Conservation (phyloP, 371 early-diverging fungal species). For the Smittium mucronatum region DNA sequence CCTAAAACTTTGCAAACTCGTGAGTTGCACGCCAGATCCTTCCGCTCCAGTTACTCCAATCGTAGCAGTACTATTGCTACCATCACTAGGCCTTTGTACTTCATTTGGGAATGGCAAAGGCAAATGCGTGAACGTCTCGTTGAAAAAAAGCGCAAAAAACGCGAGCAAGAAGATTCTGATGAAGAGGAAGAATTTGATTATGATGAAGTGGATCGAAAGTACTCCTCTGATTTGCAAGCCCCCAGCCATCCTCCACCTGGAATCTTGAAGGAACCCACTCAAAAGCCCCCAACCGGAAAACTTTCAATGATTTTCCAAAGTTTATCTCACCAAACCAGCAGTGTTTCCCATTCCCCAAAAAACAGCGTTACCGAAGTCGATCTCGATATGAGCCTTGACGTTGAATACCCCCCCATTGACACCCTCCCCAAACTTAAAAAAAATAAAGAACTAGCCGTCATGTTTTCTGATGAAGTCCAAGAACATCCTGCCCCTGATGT, state of each 20-base stretch:
- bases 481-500: neutral
- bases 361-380: neutral
- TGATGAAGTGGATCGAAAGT: neutral
- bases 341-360: neutral
- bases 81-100: conserved; percentile 8
- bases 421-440: neutral
- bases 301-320: neutral
- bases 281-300: neutral
- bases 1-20: conserved; percentile 23
- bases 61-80: neutral
- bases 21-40: conserved; percentile 27
- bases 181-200: conserved; percentile 30
- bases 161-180: conserved; percentile 34
- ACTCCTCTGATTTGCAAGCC: neutral
- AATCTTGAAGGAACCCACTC: neutral
- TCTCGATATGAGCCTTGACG: neutral
- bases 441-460: conserved; percentile 7
- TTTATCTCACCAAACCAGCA: neutral
- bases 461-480: conserved; percentile 1
- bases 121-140: conserved; percentile 13
- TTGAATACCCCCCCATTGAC: neutral
- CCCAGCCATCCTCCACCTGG: too few relatives aligned
- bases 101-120: conserved; percentile 13
- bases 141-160: conserved; percentile 33
- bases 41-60: conserved; percentile 25